A percentile compares a stretch with the other conserved stretches of the same genome.
Evolutionary conservation across 1,284 basidiomycete species (phyloP).

Genomic region (Trichosporon inkin): DNA sequence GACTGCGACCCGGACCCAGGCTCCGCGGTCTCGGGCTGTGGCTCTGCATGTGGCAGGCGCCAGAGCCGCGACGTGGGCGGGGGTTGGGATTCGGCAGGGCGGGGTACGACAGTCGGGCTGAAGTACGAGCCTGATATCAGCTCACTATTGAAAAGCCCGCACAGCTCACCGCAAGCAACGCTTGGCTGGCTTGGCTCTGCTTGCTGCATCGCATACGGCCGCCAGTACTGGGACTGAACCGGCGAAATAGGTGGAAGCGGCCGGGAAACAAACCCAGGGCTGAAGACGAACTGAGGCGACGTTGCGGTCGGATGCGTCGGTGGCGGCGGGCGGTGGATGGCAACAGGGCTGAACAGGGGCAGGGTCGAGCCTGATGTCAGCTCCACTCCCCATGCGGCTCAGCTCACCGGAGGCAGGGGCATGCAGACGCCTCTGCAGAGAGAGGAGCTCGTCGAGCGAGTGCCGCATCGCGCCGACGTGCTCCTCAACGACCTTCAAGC

Average conservation of each 20-base stretch:
- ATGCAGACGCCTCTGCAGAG: conserved; percentile 53
- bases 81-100: not conserved
- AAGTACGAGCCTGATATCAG: not conserved
- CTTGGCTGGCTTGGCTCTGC: too few species aligned
- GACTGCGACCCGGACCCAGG: conserved; percentile 21
- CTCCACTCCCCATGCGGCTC: not conserved
- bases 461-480: conserved; percentile 74
- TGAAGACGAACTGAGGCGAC: too few species aligned
- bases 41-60: not conserved
- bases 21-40: not conserved
- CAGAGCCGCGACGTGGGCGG: not conserved
- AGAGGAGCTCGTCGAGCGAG: conserved; percentile 70
- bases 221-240: too few species aligned
- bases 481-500: conserved; percentile 74
- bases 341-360: too few species aligned
- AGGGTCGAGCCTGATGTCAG: too few species aligned
- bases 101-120: not conserved
- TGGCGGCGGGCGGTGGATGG: too few species aligned
- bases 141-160: not conserved
- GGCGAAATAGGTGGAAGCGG: too few species aligned
- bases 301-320: too few species aligned
- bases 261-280: too few species aligned
- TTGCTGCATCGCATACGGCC: too few species aligned
- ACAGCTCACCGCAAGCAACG: not conserved
- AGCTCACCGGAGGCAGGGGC: not conserved